A percentile compares a stretch with the other conserved stretches of the same genome.
These are phyloP conservation scores for Hagleromyces aurorensis DNA, from an alignment of 805 yeast genomes.

Conservation along the genomic window DNA sequence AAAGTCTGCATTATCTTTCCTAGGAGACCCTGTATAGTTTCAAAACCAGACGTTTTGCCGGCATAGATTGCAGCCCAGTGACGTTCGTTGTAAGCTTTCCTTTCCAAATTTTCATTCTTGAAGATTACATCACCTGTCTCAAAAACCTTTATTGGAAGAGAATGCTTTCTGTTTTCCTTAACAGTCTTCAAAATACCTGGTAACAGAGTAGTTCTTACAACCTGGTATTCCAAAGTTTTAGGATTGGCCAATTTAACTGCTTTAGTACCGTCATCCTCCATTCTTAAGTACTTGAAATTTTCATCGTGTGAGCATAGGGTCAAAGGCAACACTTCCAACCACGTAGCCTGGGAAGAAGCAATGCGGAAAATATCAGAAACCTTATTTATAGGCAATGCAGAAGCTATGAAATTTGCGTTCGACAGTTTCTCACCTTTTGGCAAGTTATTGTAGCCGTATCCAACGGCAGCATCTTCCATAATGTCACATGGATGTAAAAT, in stretches of 20 bases:
- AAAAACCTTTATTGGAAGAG: conserved; percentile 89
- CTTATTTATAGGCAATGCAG: conserved; percentile 86
- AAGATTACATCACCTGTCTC: conserved; percentile 93
- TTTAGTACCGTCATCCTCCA: conserved; percentile 58
- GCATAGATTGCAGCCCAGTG: conserved; percentile 92
- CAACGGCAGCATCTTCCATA: conserved; percentile 97
- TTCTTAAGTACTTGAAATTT: conserved; percentile 80
- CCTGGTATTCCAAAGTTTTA: conserved; percentile 93
- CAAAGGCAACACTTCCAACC: conserved; percentile 92
- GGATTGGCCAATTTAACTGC: conserved; percentile 95
- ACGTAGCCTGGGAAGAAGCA: conserved; percentile 91
- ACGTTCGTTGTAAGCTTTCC: conserved; percentile 87
- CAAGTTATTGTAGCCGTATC: conserved; percentile 88
- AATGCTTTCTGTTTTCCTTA: conserved; percentile 91
- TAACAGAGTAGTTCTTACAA: conserved; percentile 86
- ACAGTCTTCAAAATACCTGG: conserved; percentile 95
- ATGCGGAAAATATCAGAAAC: conserved; percentile 82
- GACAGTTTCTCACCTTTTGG: conserved; percentile 71
- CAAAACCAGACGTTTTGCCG: conserved; percentile 94
- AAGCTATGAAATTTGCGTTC: conserved; percentile 68
- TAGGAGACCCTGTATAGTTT: conserved; percentile 84
- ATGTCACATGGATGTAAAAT: conserved; percentile 94
- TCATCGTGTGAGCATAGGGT: conserved; percentile 96
- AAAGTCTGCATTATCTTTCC: conserved; percentile 95
- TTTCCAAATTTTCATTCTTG: conserved; percentile 71